Evolutionary conservation across 371 early-diverging fungal genomes (phyloP).

Genomic region (Thermomucor indicae-seudaticae): DNA sequence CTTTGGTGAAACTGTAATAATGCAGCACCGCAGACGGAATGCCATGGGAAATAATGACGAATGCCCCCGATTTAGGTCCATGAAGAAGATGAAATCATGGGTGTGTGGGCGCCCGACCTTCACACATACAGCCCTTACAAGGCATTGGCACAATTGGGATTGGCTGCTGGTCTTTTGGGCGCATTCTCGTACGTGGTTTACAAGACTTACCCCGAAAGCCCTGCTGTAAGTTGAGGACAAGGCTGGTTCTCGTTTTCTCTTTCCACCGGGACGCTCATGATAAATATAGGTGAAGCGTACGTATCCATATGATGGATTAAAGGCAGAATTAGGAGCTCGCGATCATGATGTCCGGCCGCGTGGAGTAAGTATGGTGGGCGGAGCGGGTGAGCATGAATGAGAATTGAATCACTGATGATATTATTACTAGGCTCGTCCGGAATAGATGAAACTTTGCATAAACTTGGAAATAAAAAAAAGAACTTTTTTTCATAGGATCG

Average conservation of each 20-base stretch:
- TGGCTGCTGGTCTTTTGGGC: slow-evolving; percentile 30
- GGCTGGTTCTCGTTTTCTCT: neutral
- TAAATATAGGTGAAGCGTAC: slow-evolving; percentile 33
- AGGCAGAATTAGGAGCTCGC: slow-evolving; percentile 42
- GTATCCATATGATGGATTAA: slow-evolving; percentile 48
- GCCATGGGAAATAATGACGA: too few species aligned
- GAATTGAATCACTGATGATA: neutral
- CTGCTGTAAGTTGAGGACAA: slow-evolving; percentile 26
- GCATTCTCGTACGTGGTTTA: slow-evolving; percentile 45
- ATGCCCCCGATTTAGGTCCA: slow-evolving; percentile 51
- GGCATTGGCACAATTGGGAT: slow-evolving; percentile 47
- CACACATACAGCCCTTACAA: slow-evolving; percentile 50
- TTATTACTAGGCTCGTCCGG: neutral
- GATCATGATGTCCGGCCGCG: slow-evolving; percentile 40
- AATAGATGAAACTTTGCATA: neutral
- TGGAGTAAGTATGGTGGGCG: slow-evolving; percentile 32
- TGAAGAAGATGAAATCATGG: slow-evolving; percentile 60
- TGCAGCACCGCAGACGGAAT: neutral
- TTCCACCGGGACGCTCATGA: neutral
- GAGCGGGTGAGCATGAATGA: neutral
- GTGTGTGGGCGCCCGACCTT: slow-evolving; percentile 65
- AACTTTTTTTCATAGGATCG: neutral
- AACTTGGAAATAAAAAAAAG: neutral
- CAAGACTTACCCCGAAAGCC: slow-evolving; percentile 41
- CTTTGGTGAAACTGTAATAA: slow-evolving; percentile 59